These are phyloP conservation scores for peach (Prunus persica) DNA, from an alignment of 306 rosid genomes.

Conservation along the genomic window Prunus_persica_NCBIv2 NC_034012.1:5621501-5622000, in stretches of 20 bases:
- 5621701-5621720: background rate
- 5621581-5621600: constrained; percentile 52
- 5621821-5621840: constrained; percentile 21
- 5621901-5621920: constrained; percentile 68
- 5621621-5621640: constrained; percentile 73
- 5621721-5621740: background rate
- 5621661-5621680: constrained; percentile 41
- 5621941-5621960: constrained; percentile 47
- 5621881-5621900: constrained; percentile 53
- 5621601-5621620: constrained; percentile 50
- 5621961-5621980: background rate
- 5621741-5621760: no score
- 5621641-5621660: constrained; percentile 56
- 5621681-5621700: constrained; percentile 34
- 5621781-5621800: no score
- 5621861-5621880: constrained; percentile 58
- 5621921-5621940: constrained; percentile 51
- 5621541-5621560: constrained; percentile 45
- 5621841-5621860: constrained; percentile 37
- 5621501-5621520: constrained; percentile 57
- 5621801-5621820: background rate
- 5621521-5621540: constrained; percentile 65
- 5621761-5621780: background rate
- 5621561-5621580: constrained; percentile 53
- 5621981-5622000: background rate